phyloP scores from a whole-genome alignment of 345 rosid genomes.

The Rhodomyrtus tomentosa region DNA sequence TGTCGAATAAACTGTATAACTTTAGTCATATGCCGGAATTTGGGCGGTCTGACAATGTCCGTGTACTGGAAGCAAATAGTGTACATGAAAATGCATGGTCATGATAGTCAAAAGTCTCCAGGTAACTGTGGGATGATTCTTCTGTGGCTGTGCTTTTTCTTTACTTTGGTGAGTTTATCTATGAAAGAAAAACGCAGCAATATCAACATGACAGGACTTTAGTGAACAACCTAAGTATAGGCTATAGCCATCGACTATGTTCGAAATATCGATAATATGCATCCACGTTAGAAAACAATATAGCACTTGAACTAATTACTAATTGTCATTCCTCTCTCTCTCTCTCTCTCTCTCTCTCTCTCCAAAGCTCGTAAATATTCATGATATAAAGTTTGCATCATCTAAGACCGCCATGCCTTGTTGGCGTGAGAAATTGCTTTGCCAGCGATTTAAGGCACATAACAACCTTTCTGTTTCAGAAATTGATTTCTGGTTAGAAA shows the following conservation, averaged over 20 bases:
- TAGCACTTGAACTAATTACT: not conserved
- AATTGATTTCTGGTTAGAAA: no score
- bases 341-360: not conserved
- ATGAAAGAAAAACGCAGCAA: not conserved
- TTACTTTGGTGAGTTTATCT: not conserved
- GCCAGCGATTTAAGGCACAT: not conserved
- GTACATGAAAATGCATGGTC: not conserved
- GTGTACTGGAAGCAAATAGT: not conserved
- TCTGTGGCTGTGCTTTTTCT: not conserved
- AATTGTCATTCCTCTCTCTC: not conserved
- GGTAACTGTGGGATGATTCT: not conserved
- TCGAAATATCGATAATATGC: not conserved
- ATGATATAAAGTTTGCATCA: not conserved
- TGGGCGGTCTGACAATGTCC: not conserved
- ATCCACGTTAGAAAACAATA: not conserved
- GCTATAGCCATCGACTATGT: not conserved
- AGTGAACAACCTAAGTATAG: no score
- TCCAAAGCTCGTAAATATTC: not conserved
- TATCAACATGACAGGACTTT: not conserved
- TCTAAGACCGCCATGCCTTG: not conserved
- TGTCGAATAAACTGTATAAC: constrained; percentile 18
- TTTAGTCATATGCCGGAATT: not conserved
- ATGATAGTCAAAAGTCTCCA: not conserved
- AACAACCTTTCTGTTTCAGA: no score
- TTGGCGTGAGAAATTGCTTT: no score